Base-by-base conservation (phyloP, 2,329 filamentous ascomycete species). In the Calonectria pteridis region DNA sequence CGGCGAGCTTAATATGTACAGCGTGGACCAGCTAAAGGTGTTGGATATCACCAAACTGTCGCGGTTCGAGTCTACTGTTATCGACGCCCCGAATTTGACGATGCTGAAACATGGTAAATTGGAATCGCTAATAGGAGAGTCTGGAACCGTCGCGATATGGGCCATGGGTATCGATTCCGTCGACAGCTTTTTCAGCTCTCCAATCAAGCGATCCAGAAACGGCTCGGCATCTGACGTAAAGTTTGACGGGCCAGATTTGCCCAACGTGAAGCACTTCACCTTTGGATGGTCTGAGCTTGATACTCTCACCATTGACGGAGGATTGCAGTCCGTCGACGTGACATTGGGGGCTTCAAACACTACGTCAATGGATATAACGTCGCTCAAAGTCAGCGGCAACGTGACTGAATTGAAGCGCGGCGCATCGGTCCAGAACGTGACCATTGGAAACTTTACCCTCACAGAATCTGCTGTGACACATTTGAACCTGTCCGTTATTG, bases 101-200 rank as follows among this genome's bases (percentile, higher is more conserved):
- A 75, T 59, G 4, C 16, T 76, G 1, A 43, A 63, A 11, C 75
- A 76, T 13, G 64, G 75, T 4, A 71, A 58, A 9, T 62, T 75
- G 4, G 28, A 71, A 20, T 53, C 63, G 4, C 20, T 37, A 0
- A 62, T 26, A 16, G 55, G 26, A 2, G n/a, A 40, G 6, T 76
- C 73, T 37, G 58, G 26, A 2, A 14, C 18, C 6, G 10, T 76
- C 5, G 1, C 2, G 1, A 67, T 76, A 14, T 62, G 20, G 40
- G 35, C 11, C 0, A 31, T 35, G 2, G 31, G 9, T 2, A 23
- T 71, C 9, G 33, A 69, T 9, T 71, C 70, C 3, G 7, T 75
- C 10, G 73, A 76, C 65, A 75, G 73, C 46, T 76, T 67, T 33
- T 76, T 67, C 62, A 73, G 50, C 10, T 67, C 73, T 35, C 75